Evolutionary conservation across 768 basidiomycete species (phyloP), one percentile per base, ranked within the genome.

Genomic region (Auriculariales sp.): DNA sequence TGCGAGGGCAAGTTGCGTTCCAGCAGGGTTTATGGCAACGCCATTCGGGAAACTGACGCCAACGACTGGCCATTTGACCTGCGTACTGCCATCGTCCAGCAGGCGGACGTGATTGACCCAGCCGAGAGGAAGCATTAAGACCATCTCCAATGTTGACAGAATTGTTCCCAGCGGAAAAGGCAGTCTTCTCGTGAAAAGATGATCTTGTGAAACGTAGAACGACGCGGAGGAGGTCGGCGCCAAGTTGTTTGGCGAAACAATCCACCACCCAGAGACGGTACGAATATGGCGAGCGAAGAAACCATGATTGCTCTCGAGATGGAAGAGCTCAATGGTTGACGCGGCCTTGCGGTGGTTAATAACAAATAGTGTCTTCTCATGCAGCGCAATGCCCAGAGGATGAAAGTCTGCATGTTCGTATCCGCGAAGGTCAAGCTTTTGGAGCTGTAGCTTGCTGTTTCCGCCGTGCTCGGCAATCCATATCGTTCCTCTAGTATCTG

Each of bases 31-130:
- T 34, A 84, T 54, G 0, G 82, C 69, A 51, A 86, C 54, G 17
- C 84, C 84, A 55, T 87, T 87, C 3, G 83, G 66, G 60, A 84
- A 85, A n/a, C n/a, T n/a, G n/a, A n/a, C n/a, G n/a, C n/a, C n/a
- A n/a, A n/a, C n/a, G n/a, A n/a, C n/a, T n/a, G n/a, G n/a, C n/a
- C n/a, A n/a, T n/a, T n/a, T n/a, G n/a, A n/a, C n/a, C n/a, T n/a
- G n/a, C n/a, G n/a, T n/a, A n/a, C n/a, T n/a, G n/a, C n/a, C n/a
- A n/a, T n/a, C n/a, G n/a, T n/a, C n/a, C n/a, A n/a, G n/a, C n/a
- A n/a, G n/a, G n/a, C n/a, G n/a, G n/a, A 83, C 67, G 53, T 81
- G 78, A 4, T 71, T 67, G 50, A 82, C 68, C 67, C 75, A 82
- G 49, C 74, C 61, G 7, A 81, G 58, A 0, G 83, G 83, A 1